Evolutionary conservation across 2,329 filamentous ascomycete species (phyloP).

Genomic region (Lomentospora prolificans): DNA sequence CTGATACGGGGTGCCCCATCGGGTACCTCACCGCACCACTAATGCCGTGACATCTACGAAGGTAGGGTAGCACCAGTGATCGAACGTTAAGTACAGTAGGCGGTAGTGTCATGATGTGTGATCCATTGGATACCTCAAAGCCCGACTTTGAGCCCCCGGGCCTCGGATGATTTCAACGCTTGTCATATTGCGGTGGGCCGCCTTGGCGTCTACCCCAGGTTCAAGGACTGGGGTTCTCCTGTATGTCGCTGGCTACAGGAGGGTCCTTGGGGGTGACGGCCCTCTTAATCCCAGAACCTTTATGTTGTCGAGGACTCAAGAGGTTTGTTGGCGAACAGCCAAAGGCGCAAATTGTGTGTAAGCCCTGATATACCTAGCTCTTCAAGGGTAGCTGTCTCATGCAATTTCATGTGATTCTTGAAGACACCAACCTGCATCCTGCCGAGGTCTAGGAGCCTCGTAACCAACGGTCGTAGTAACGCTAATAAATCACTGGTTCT

Average conservation of each 20-base stretch:
- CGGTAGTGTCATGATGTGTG: no score
- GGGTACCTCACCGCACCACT: no score
- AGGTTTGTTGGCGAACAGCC: no score
- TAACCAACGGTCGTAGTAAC: background rate
- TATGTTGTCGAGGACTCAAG: no score
- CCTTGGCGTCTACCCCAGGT: background rate
- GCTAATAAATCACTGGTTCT: background rate
- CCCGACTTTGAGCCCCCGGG: background rate
- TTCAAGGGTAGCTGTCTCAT: background rate
- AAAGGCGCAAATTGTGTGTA: background rate
- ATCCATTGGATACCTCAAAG: background rate
- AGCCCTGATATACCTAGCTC: background rate
- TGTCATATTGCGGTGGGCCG: background rate
- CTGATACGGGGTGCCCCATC: no score
- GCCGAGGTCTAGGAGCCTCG: background rate
- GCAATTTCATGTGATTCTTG: background rate
- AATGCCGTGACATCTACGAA: no score
- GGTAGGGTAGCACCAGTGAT: no score
- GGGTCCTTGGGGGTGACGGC: background rate
- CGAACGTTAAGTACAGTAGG: no score
- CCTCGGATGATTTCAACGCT: background rate
- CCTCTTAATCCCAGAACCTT: background rate
- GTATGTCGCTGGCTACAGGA: no score
- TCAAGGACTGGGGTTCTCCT: background rate
- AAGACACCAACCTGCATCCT: background rate